A percentile compares a stretch with the other conserved stretches of the same genome.
These are phyloP conservation scores for Pseudogymnoascus sp. DNA, from an alignment of 2,329 filamentous ascomycete species.

Conservation along the genomic window DNA sequence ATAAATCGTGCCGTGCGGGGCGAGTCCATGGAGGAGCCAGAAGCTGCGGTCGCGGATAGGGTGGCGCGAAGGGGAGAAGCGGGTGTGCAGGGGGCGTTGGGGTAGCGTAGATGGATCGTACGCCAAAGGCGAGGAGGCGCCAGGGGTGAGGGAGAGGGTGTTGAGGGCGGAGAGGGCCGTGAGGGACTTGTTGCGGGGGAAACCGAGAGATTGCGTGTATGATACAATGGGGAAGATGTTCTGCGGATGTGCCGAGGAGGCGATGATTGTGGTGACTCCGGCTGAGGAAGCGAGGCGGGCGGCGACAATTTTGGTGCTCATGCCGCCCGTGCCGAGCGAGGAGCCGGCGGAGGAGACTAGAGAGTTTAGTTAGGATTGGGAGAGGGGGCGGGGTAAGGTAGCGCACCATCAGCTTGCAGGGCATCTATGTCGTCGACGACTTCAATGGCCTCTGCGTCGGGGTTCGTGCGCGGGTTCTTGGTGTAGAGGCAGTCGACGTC, in stretches of 20 bases:
- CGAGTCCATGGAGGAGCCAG: slow-evolving; percentile 90
- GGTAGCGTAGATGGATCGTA: slow-evolving; percentile 15
- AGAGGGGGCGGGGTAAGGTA: slow-evolving; percentile 12
- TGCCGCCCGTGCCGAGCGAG: slow-evolving; percentile 83
- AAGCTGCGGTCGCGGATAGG: slow-evolving; percentile 92
- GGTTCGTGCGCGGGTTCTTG: slow-evolving; percentile 80
- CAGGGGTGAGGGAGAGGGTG: background rate
- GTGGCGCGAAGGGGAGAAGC: slow-evolving; percentile 76
- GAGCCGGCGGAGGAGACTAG: slow-evolving; percentile 82
- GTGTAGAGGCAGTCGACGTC: slow-evolving; percentile 97
- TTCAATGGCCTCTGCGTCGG: slow-evolving; percentile 82
- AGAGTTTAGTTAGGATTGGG: slow-evolving; percentile 7
- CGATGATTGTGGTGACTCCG: slow-evolving; percentile 93
- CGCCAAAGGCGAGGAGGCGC: slow-evolving; percentile 15
- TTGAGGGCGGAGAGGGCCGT: slow-evolving; percentile 20
- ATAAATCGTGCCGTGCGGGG: slow-evolving; percentile 82
- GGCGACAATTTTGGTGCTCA: slow-evolving; percentile 95
- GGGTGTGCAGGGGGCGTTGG: slow-evolving; percentile 68
- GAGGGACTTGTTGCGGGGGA: slow-evolving; percentile 24
- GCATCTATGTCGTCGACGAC: slow-evolving; percentile 82
- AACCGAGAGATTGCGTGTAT: slow-evolving; percentile 60
- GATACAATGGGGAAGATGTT: slow-evolving; percentile 83
- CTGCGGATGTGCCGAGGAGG: slow-evolving; percentile 82
- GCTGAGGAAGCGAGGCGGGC: slow-evolving; percentile 87
- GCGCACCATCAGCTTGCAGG: slow-evolving; percentile 67